Evolutionary conservation across 1,139 yeast genomes (phyloP).

Genomic region (Yamadazyma blattariae): DNA sequence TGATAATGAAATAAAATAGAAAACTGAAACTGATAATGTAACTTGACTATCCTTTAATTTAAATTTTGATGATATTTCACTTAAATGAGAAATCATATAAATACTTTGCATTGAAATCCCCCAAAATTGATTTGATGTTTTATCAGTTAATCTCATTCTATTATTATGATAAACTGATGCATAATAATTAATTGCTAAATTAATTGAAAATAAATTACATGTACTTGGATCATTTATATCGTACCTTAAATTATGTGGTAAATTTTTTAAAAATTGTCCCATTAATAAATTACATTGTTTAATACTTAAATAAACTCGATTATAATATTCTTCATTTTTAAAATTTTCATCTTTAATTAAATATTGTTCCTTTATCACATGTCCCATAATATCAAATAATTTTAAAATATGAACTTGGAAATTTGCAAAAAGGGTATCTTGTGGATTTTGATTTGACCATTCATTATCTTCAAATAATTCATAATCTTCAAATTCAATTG

Average conservation of each 20-base stretch:
- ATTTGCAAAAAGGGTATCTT: conserved; percentile 40
- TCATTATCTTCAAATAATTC: conserved; percentile 49
- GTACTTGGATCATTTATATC: conserved; percentile 58
- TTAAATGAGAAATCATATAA: conserved; percentile 54
- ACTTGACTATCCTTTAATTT: conserved; percentile 2
- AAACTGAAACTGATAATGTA: conserved; percentile 11
- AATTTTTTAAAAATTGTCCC: conserved; percentile 69
- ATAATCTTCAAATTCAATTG: conserved; percentile 63
- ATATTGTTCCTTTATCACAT: conserved; percentile 64
- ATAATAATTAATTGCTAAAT: conserved; percentile 68
- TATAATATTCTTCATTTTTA: conserved; percentile 29
- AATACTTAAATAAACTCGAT: conserved; percentile 46
- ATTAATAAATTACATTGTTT: conserved; percentile 71
- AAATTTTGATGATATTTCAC: conserved; percentile 6
- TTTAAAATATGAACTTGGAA: conserved; percentile 61
- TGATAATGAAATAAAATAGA: conserved; percentile 13
- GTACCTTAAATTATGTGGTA: conserved; percentile 63
- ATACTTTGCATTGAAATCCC: conserved; percentile 82
- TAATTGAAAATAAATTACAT: conserved; percentile 53
- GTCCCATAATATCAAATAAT: conserved; percentile 67
- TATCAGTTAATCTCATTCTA: conserved; percentile 57
- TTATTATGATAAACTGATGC: conserved; percentile 67
- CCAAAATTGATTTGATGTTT: conserved; percentile 67
- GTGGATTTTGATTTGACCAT: conserved; percentile 41
- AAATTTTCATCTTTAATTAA: conserved; percentile 58